Evolutionary conservation across 306 rosid genomes (phyloP).

Genomic region (Vigna reflexopilosa): DNA sequence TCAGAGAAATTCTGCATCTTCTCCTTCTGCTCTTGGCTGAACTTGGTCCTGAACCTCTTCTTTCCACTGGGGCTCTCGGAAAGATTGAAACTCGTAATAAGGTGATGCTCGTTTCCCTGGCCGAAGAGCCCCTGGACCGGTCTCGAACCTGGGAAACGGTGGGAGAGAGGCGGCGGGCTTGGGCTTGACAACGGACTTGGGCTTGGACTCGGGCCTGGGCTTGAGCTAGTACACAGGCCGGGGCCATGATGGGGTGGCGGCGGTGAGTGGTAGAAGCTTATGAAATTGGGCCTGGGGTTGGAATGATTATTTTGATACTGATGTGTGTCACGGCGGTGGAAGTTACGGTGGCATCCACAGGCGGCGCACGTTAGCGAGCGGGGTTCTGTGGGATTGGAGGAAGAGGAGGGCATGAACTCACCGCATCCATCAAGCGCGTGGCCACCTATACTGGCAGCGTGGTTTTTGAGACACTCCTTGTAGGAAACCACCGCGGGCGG

Average conservation of each 20-base stretch:
- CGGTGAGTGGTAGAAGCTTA: conserved; percentile 42
- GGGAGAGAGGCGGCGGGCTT: conserved; percentile 69
- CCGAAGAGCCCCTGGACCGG: conserved; percentile 58
- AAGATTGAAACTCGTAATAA: neutral
- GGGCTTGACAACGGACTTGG: conserved; percentile 59
- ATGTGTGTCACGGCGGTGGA: conserved; percentile 78
- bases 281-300: conserved; percentile 38
- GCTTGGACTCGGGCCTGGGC: conserved; percentile 39
- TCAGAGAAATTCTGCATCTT: conserved; percentile 71
- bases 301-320: neutral
- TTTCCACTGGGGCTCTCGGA: conserved; percentile 35
- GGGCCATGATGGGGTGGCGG: conserved; percentile 39
- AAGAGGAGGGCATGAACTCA: conserved; percentile 71
- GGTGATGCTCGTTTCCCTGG: conserved; percentile 49
- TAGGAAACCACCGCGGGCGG: conserved; percentile 45
- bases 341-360: conserved; percentile 93
- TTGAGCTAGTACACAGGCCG: conserved; percentile 48
- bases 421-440: conserved; percentile 91
- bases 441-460: conserved; percentile 81
- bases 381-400: conserved; percentile 60
- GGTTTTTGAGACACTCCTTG: conserved; percentile 85
- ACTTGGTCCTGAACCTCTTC: conserved; percentile 76
- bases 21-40: conserved; percentile 74
- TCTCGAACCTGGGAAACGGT: conserved; percentile 56
- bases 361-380: conserved; percentile 82